phyloP scores from a whole-genome alignment of 768 basidiomycete species.

The Austroboletus eburneus region DNA sequence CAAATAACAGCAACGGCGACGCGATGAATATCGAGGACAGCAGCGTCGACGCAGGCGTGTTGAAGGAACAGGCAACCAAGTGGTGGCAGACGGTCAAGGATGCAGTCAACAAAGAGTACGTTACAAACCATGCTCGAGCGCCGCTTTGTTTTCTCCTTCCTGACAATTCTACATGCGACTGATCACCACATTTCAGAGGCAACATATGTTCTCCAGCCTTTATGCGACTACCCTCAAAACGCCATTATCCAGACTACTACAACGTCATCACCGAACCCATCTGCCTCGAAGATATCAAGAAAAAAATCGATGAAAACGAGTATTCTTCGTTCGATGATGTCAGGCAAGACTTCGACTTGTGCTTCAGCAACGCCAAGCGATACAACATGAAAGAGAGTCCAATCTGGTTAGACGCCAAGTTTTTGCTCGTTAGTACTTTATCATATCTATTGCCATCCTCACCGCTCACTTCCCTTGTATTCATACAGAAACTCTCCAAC shows the following conservation, averaged over 20 bases:
- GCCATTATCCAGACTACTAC: constrained; percentile 86
- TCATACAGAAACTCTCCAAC: constrained; percentile 41
- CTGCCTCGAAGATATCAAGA: constrained; percentile 86
- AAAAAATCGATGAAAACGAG: constrained; percentile 53
- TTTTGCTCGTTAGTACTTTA: constrained; percentile 57
- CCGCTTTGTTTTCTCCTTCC: constrained; percentile 41
- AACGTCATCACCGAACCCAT: constrained; percentile 74
- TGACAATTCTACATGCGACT: constrained; percentile 33
- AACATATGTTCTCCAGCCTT: constrained; percentile 61
- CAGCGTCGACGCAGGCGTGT: constrained; percentile 26
- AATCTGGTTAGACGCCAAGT: constrained; percentile 81
- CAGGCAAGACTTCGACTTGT: constrained; percentile 68
- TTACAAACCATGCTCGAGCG: constrained; percentile 41
- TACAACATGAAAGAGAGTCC: constrained; percentile 79
- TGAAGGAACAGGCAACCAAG: constrained; percentile 65
- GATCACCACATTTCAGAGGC: constrained; percentile 46
- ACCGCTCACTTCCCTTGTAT: constrained; percentile 1
- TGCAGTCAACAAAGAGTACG: constrained; percentile 85
- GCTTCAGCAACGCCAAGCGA: constrained; percentile 76
- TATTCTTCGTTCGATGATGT: constrained; percentile 67
- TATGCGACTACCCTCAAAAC: constrained; percentile 64
- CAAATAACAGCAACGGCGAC: constrained; percentile 26
- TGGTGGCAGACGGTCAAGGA: constrained; percentile 79
- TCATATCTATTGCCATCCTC: background rate
- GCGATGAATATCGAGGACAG: constrained; percentile 18